phyloP scores from a whole-genome alignment of 148 eudicot genomes.

The Gaultheria prostrata region DNA sequence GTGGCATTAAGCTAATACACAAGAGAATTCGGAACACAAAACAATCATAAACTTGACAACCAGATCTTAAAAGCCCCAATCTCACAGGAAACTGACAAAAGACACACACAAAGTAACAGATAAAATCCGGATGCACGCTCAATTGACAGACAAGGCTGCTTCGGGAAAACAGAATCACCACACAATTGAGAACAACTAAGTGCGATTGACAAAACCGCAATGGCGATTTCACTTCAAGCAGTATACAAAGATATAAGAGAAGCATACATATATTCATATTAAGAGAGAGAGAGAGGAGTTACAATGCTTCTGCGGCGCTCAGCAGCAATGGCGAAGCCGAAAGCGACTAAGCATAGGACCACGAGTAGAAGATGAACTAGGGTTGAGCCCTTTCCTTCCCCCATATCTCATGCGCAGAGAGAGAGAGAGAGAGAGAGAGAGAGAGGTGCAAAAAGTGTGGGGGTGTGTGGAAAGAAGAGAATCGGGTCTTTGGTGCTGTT shows the following conservation, averaged over 20 bases:
- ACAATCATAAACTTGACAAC: not conserved
- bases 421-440: not conserved
- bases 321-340: slow-evolving; percentile 17
- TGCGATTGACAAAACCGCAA: slow-evolving; percentile 9
- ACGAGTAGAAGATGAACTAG: slow-evolving; percentile 8
- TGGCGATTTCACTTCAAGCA: not conserved
- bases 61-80: slow-evolving; percentile 13
- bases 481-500: not conserved
- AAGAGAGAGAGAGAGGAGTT: slow-evolving; percentile 7
- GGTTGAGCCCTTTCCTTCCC: slow-evolving; percentile 16
- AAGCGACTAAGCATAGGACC: slow-evolving; percentile 13
- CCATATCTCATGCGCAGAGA: not conserved
- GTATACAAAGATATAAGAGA: not conserved
- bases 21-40: not conserved
- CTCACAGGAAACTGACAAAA: not conserved
- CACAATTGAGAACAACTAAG: not conserved
- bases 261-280: not conserved
- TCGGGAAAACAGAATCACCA: not conserved
- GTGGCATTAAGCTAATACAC: not conserved
- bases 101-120: not conserved
- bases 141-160: not conserved
- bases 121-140: not conserved
- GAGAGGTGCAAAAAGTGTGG: not conserved
- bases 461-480: too few relatives aligned
- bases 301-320: slow-evolving; percentile 18